Percentiles rank a stretch among this genome's conserved stretches.
Conservation (phyloP, 129 eudicot species). For the Oenanthe sinensis region DNA sequence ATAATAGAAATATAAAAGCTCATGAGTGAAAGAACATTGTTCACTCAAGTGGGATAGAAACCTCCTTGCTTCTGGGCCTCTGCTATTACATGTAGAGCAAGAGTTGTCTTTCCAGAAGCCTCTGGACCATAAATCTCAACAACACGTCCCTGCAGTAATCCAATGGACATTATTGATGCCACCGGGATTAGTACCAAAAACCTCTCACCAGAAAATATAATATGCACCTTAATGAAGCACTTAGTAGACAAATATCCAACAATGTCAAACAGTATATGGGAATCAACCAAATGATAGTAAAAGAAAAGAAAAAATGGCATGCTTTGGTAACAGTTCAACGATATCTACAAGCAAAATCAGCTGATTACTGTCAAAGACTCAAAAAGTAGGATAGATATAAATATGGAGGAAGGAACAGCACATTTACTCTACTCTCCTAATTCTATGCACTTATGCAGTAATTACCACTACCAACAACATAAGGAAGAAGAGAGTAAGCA, state of each 20-base stretch:
- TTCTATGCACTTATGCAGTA: background rate
- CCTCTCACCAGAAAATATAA: background rate
- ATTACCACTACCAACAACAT: background rate
- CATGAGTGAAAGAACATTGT: background rate
- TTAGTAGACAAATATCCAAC: background rate
- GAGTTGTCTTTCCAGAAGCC: slow-evolving; percentile 96
- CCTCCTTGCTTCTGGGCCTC: slow-evolving; percentile 98
- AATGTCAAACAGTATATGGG: background rate
- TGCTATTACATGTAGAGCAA: slow-evolving; percentile 83
- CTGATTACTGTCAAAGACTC: background rate
- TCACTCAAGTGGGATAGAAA: background rate
- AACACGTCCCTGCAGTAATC: slow-evolving; percentile 73
- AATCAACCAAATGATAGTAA: background rate
- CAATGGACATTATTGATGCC: background rate
- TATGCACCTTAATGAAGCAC: too few species aligned
- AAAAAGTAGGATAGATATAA: background rate
- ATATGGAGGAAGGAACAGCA: background rate
- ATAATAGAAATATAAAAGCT: background rate
- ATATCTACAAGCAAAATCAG: background rate
- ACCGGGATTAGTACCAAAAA: background rate
- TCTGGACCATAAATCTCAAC: slow-evolving; percentile 93
- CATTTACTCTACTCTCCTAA: background rate
- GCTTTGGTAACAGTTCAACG: background rate
- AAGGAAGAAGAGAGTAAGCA: background rate
- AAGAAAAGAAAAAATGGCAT: background rate